Evolutionary conservation across 345 rosid species (phyloP).

Genomic region (Pistacia atlantica): DNA sequence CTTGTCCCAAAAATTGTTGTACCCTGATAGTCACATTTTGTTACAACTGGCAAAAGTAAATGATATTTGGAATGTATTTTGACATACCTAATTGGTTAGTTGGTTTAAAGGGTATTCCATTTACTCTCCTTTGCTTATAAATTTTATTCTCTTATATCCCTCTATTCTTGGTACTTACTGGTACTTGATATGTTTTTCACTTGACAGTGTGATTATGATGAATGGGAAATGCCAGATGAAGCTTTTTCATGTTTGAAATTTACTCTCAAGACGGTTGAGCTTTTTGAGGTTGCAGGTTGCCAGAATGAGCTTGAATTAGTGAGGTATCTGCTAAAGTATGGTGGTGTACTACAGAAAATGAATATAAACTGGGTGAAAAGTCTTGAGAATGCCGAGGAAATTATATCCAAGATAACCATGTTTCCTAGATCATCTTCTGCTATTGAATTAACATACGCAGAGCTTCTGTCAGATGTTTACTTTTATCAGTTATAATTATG

Average conservation of each 20-base stretch:
- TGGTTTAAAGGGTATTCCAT: not conserved
- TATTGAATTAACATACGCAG: not conserved
- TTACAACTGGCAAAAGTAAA: too few relatives aligned
- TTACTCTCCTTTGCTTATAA: not conserved
- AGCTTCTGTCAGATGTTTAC: not conserved
- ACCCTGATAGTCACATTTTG: too few relatives aligned
- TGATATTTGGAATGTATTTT: too few relatives aligned
- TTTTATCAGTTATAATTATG: not conserved
- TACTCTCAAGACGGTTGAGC: conserved; percentile 2
- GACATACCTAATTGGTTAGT: too few relatives aligned
- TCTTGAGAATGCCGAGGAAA: not conserved
- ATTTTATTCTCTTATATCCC: too few relatives aligned
- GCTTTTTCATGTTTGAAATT: conserved; percentile 5
- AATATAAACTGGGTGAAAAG: not conserved
- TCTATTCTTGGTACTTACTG: not conserved
- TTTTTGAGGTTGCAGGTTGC: not conserved
- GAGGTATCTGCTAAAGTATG: not conserved
- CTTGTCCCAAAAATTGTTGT: too few relatives aligned
- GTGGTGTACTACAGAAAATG: not conserved
- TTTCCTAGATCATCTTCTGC: not conserved
- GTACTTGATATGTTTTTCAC: not conserved
- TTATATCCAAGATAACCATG: not conserved
- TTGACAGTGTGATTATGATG: not conserved
- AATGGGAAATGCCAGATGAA: not conserved
- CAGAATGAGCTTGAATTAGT: not conserved